phyloP scores from a whole-genome alignment of 805 yeast species.

The Metschnikowia similis region DNA sequence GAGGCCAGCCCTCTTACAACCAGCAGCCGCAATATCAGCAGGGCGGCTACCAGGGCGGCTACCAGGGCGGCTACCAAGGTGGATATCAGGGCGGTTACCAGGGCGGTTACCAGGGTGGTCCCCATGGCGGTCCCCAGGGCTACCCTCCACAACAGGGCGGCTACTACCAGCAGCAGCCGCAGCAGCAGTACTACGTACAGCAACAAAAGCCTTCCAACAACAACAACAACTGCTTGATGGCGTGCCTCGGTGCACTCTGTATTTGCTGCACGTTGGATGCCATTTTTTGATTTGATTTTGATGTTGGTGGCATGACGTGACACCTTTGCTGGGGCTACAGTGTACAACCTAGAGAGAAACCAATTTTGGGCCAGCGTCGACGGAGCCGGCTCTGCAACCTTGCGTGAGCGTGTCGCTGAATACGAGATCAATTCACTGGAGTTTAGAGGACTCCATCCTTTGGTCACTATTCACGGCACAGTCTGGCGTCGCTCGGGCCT shows the following conservation, averaged over 20 bases:
- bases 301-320: too few relatives aligned
- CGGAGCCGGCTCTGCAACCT: too few relatives aligned
- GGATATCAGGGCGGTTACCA: constrained; percentile 11
- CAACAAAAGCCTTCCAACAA: constrained; percentile 29
- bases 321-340: too few relatives aligned
- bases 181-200: constrained; percentile 41
- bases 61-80: constrained; percentile 7
- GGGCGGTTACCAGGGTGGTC: constrained; percentile 15
- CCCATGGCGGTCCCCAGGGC: constrained; percentile 11
- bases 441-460: too few relatives aligned
- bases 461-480: too few relatives aligned
- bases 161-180: constrained; percentile 35
- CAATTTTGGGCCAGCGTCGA: too few relatives aligned
- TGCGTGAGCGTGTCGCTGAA: too few relatives aligned
- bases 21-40: constrained; percentile 15
- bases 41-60: background rate
- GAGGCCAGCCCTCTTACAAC: constrained; percentile 20
- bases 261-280: constrained; percentile 34
- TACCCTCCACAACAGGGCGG: constrained; percentile 22
- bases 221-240: constrained; percentile 33
- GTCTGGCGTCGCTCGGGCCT: too few relatives aligned
- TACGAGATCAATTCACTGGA: too few relatives aligned
- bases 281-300: constrained; percentile 16
- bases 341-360: too few relatives aligned
- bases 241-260: constrained; percentile 39